phyloP scores from a whole-genome alignment of 495 filamentous ascomycete species.

The Pseudoneurospora amorphoporcata region DNA sequence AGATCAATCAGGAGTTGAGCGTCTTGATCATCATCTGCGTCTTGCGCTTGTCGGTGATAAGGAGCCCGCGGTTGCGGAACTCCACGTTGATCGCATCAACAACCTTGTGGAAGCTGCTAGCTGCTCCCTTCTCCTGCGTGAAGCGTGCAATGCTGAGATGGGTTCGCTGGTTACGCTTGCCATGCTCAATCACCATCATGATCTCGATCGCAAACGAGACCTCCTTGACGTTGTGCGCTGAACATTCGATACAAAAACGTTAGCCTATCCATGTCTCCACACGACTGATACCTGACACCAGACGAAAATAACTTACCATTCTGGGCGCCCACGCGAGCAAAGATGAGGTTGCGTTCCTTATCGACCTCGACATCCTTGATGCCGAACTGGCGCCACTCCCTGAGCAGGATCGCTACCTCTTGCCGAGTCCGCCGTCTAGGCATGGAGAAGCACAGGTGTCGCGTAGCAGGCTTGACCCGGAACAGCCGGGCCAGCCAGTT shows the following conservation, averaged over 20 bases:
- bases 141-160: slow-evolving; percentile 67
- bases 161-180: slow-evolving; percentile 39
- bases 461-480: slow-evolving; percentile 72
- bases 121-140: slow-evolving; percentile 79
- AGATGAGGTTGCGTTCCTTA: slow-evolving; percentile 61
- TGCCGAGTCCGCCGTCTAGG: slow-evolving; percentile 58
- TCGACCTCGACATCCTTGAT: slow-evolving; percentile 66
- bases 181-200: slow-evolving; percentile 74
- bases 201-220: slow-evolving; percentile 75
- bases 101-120: slow-evolving; percentile 71
- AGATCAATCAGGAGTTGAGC: slow-evolving; percentile 26
- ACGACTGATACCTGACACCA: background rate
- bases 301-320: slow-evolving; percentile 54
- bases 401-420: slow-evolving; percentile 61
- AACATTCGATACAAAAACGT: slow-evolving; percentile 2
- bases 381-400: slow-evolving; percentile 71
- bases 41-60: slow-evolving; percentile 61
- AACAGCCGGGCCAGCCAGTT: slow-evolving; percentile 85
- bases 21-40: slow-evolving; percentile 58
- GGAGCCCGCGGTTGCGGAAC: slow-evolving; percentile 46
- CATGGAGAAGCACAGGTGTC: slow-evolving; percentile 61
- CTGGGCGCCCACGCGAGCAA: slow-evolving; percentile 57
- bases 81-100: slow-evolving; percentile 60
- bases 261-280: slow-evolving; percentile 10
- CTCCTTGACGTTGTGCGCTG: slow-evolving; percentile 64